Conservation (phyloP, 1,139 yeast genomes). For the Hyphopichia fennica region DNA sequence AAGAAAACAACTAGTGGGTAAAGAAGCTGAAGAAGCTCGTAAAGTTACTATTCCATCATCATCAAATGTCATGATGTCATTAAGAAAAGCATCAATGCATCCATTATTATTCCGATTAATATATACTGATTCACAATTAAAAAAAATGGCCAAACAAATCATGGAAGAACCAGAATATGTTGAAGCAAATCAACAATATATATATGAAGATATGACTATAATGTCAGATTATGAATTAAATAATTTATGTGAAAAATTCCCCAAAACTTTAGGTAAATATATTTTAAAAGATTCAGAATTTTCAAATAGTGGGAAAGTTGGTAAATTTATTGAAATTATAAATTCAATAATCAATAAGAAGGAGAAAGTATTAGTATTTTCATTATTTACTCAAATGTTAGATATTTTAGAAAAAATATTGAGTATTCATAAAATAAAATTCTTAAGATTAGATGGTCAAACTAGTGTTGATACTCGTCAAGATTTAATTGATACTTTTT, state of each 20-base stretch:
- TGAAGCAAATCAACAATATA: conserved; percentile 71
- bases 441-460: conserved; percentile 86
- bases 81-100: conserved; percentile 75
- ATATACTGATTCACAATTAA: conserved; percentile 55
- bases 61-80: conserved; percentile 62
- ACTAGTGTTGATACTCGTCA: conserved; percentile 94
- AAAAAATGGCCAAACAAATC: conserved; percentile 71
- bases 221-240: conserved; percentile 92
- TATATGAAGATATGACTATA: conserved; percentile 92
- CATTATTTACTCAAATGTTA: conserved; percentile 88
- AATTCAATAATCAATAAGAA: conserved; percentile 52
- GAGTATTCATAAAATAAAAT: conserved; percentile 64
- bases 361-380: conserved; percentile 81
- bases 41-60: conserved; percentile 39
- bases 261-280: conserved; percentile 58
- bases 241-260: conserved; percentile 69
- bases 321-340: conserved; percentile 57
- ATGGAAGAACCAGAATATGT: conserved; percentile 78
- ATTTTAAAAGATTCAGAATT: conserved; percentile 57
- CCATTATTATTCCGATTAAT: conserved; percentile 66
- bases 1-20: conserved; percentile 41
- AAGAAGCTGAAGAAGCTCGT: conserved; percentile 37
- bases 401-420: conserved; percentile 83
- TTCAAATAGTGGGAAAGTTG: conserved; percentile 77
- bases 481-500: conserved; percentile 83